Evolutionary conservation across 495 filamentous ascomycete species (phyloP).

Genomic region (Daldinia bambusicola): DNA sequence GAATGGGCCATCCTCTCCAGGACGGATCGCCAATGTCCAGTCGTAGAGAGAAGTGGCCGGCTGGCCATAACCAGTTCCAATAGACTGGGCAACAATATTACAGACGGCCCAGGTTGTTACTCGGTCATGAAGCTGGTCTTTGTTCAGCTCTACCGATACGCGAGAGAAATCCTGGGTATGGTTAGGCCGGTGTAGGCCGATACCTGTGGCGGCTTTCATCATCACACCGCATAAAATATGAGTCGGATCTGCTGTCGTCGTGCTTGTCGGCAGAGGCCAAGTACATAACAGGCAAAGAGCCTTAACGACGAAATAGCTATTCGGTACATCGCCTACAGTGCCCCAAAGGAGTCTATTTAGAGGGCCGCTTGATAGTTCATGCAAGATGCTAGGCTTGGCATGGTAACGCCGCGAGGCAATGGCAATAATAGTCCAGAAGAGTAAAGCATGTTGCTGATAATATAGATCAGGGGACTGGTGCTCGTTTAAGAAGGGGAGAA

Average conservation of each 20-base stretch:
- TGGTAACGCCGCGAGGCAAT: conserved; percentile 81
- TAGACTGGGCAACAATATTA: conserved; percentile 91
- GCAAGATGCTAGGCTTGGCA: conserved; percentile 71
- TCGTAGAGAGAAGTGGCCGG: conserved; percentile 90
- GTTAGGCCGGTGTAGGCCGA: conserved; percentile 88
- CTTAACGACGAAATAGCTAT: conserved; percentile 90
- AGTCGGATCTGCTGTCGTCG: conserved; percentile 85
- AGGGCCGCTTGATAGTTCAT: conserved; percentile 71
- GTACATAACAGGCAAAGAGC: conserved; percentile 88
- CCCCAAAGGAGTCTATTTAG: conserved; percentile 82
- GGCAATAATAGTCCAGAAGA: conserved; percentile 89
- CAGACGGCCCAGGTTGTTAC: conserved; percentile 91
- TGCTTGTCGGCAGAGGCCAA: conserved; percentile 90
- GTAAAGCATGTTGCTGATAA: conserved; percentile 74
- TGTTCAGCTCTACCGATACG: conserved; percentile 81
- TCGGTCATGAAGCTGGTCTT: conserved; percentile 85
- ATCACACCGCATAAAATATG: conserved; percentile 91
- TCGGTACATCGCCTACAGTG: conserved; percentile 82
- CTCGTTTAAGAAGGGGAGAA: conserved; percentile 82
- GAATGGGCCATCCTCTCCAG: conserved; percentile 71
- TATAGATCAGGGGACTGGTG: conserved; percentile 78
- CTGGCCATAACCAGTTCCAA: conserved; percentile 91
- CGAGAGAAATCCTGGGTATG: conserved; percentile 92
- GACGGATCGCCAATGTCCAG: conserved; percentile 77
- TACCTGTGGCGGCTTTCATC: conserved; percentile 92